Evolutionary conservation across 1,284 basidiomycete genomes (phyloP).

Genomic region (Ustilago sp.): DNA sequence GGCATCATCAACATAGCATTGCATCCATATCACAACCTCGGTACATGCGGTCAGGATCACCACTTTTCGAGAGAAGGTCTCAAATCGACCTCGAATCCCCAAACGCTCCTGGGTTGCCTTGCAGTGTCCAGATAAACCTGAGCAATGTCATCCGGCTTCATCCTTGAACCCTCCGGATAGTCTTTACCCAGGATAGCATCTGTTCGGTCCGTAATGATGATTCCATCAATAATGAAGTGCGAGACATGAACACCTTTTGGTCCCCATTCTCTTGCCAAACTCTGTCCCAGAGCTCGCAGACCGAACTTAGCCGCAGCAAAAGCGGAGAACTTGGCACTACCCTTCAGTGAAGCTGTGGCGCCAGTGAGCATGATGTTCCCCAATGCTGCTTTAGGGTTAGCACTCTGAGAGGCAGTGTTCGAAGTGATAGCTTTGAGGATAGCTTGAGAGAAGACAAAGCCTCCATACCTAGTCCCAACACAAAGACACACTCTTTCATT

Average conservation of each 20-base stretch:
- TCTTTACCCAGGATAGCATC: slow-evolving; percentile 28
- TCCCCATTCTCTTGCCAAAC: slow-evolving; percentile 47
- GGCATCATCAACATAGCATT: too few relatives aligned
- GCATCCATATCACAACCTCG: too few relatives aligned
- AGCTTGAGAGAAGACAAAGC: slow-evolving; percentile 41
- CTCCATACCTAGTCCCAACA: slow-evolving; percentile 13
- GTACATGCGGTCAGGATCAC: slow-evolving; percentile 6
- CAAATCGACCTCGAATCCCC: slow-evolving; percentile 48
- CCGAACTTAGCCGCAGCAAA: slow-evolving; percentile 53
- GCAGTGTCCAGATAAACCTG: slow-evolving; percentile 52
- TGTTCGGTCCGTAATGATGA: slow-evolving; percentile 46
- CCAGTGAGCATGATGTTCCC: slow-evolving; percentile 48
- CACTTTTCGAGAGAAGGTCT: slow-evolving; percentile 47
- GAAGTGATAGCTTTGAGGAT: slow-evolving; percentile 43
- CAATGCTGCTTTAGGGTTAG: slow-evolving; percentile 12
- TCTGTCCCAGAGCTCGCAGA: slow-evolving; percentile 46
- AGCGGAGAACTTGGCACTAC: slow-evolving; percentile 43
- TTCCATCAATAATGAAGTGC: slow-evolving; percentile 55
- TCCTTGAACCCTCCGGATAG: slow-evolving; percentile 37
- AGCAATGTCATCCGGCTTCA: slow-evolving; percentile 53
- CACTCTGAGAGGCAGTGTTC: slow-evolving; percentile 9
- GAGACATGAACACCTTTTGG: slow-evolving; percentile 49
- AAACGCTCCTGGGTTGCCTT: slow-evolving; percentile 44
- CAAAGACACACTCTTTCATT: not conserved
- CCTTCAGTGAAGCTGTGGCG: slow-evolving; percentile 53